phyloP scores from a whole-genome alignment of 1,284 basidiomycete genomes.

The Ceratorhiza oryzae-sativae region DNA sequence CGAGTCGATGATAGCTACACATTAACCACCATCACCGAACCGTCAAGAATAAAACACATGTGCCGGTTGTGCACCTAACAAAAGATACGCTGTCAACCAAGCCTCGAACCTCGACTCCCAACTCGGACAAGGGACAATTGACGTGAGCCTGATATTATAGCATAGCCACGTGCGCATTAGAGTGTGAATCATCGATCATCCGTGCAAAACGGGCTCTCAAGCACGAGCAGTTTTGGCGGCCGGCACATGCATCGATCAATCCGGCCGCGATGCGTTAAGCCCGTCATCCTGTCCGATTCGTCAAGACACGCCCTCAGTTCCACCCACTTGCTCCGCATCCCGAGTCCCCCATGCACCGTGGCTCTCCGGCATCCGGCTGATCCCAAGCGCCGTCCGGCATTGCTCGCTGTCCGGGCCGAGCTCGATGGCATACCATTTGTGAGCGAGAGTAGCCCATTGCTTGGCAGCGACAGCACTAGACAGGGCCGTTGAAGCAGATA shows the following conservation, averaged over 20 bases:
- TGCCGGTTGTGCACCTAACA: neutral
- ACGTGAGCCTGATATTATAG: neutral
- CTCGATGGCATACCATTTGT: constrained; percentile 63
- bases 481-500: constrained; percentile 3
- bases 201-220: neutral
- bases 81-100: neutral
- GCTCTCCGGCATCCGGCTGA: constrained; percentile 53
- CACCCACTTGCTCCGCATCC: constrained; percentile 35
- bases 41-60: neutral
- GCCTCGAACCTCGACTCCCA: neutral
- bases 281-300: neutral
- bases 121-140: neutral
- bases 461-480: constrained; percentile 55
- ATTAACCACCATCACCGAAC: neutral
- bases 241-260: neutral
- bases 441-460: constrained; percentile 60
- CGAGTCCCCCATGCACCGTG: constrained; percentile 61
- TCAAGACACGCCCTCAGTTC: constrained; percentile 13
- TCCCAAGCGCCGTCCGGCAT: constrained; percentile 52
- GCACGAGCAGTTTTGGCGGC: constrained; percentile 2
- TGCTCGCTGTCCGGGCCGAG: constrained; percentile 62
- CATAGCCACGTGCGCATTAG: neutral
- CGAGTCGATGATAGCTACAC: neutral
- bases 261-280: neutral
- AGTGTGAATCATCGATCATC: neutral